Base-by-base conservation (phyloP, 371 early-diverging fungal genomes). In the Mortierella polycephala region DNA sequence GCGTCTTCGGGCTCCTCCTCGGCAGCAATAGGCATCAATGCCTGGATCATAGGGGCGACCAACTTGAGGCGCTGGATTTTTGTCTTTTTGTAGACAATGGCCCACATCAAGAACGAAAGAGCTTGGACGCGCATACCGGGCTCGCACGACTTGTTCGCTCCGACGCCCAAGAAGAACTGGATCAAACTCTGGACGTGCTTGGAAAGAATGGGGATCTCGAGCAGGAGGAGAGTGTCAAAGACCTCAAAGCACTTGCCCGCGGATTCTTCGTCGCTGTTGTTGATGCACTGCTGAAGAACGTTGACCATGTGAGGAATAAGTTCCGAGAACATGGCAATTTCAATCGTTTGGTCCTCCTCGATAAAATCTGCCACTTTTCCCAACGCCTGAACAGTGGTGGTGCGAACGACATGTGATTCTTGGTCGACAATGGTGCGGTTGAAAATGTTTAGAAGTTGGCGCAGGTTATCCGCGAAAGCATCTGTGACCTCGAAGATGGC, bases 361-460 rank as follows among this genome's bases (percentile, higher is more conserved):
- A 96, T 89, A 65, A 88, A 93, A 65, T 95, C 96, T 2, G 94
- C 94, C 23, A 96, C 73, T 77, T 94, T 94, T 6, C 95, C 94
- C 16, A 96, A 83, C n/a, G 93, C 93, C 86, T 89, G 89, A 11
- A 95, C 81, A 2, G 96, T 92, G 14, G 92, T 92, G 13, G 93
- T 88, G 64, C 92, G 85, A 30, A 96, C 96, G 20, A 83, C 81
- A 64, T 89, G 84, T 62, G 93, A 93, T 81, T 95, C 96, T 10
- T 95, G 93, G 69, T 97, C 97, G 55, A 85, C 86, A 64, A 96
- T 83, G n/a, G 94, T 85, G 44, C 84, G 85, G 55, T 85, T 75
- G 69, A 96, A 92, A 7, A 96, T 81, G 9, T 88, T 85, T 71
- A 94, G 87, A 41, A 96, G 73, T 30, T 92, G 86, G 49, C 84